A percentile compares a stretch with the other conserved stretches of the same genome.
These are phyloP conservation scores for Stellera chamaejasme DNA, from an alignment of 345 rosid species.

Conservation along the genomic window DNA sequence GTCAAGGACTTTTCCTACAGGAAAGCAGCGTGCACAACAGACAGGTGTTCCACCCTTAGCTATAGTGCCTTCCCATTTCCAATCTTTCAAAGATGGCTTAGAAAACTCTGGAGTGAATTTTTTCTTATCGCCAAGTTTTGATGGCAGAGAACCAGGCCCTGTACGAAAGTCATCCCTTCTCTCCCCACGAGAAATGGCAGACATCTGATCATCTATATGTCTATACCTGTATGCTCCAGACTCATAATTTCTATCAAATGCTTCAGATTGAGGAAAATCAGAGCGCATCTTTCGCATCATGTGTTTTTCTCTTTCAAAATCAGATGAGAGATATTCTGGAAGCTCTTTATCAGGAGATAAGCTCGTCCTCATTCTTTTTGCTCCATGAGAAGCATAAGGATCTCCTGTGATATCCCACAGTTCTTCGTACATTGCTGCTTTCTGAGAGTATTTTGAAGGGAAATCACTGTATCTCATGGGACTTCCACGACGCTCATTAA, in stretches of 20 bases:
- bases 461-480: conserved; percentile 51
- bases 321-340: conserved; percentile 56
- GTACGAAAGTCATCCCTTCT: conserved; percentile 29
- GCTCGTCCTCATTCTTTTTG: conserved; percentile 62
- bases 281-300: conserved; percentile 35
- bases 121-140: conserved; percentile 44
- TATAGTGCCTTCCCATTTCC: conserved; percentile 99
- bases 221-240: conserved; percentile 35
- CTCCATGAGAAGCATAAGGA: conserved; percentile 38
- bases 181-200: conserved; percentile 30
- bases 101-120: conserved; percentile 46
- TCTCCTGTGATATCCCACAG: conserved; percentile 77
- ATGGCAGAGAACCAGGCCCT: conserved; percentile 35
- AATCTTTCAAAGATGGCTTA: conserved; percentile 51
- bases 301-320: conserved; percentile 44
- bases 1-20: conserved; percentile 84
- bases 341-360: conserved; percentile 59
- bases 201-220: conserved; percentile 32
- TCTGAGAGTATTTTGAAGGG: conserved; percentile 31
- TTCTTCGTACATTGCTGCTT: conserved; percentile 47
- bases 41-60: conserved; percentile 94
- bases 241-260: conserved; percentile 37
- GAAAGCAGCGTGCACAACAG: conserved; percentile 88
- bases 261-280: conserved; percentile 44
- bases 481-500: conserved; percentile 45